Evolutionary conservation across 1,139 yeast genomes (phyloP), one percentile per base, ranked within the genome.

Genomic region (Yamadazyma triangularis): DNA sequence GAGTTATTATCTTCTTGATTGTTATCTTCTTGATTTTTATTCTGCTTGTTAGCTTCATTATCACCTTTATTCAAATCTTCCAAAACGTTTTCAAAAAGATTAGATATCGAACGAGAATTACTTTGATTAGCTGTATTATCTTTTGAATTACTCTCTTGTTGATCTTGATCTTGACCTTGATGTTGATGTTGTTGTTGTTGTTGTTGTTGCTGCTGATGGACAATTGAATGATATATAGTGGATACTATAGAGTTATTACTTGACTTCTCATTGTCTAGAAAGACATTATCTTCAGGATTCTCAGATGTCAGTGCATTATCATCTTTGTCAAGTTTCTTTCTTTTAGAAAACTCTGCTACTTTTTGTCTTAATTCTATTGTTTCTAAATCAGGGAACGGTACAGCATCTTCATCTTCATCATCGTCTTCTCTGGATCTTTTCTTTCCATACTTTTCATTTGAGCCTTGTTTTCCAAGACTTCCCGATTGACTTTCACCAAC

Each of bases 191-290:
- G 30, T 26, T 28, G 36, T 13, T 34, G 38, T n/a, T 27, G 34
- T 20, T 32, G 30, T 26, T 28, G 36, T 13, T 34, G 38, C 24
- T 50, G 47, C 29, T 45, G 46, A 15, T 43, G 36, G 10, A 45
- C 23, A 8, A 58, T 35, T 11, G 65, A 56, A 38, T 60, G 64
- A 36, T 56, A 58, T 15, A 58, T 31, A 1, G 65, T 59, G 2
- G 64, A 56, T 8, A 50, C 53, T 4, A 48, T 49, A 4, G 62
- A 54, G 24, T 42, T 47, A 24, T 36, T 42, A 2, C 39, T 38
- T 11, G 41, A 40, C 12, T 37, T 30, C 10, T 42, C 34, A 12
- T 34, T 39, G 21, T 61, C 69, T 31, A 60, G 44, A 38, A 62
- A 62, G n/a, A 62, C 60, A 39, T 61, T 61, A 16, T 56, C 54